These are phyloP conservation scores for Ophidiomyces ophidiicola DNA, from an alignment of 2,329 filamentous ascomycete species.

Conservation along the genomic window DNA sequence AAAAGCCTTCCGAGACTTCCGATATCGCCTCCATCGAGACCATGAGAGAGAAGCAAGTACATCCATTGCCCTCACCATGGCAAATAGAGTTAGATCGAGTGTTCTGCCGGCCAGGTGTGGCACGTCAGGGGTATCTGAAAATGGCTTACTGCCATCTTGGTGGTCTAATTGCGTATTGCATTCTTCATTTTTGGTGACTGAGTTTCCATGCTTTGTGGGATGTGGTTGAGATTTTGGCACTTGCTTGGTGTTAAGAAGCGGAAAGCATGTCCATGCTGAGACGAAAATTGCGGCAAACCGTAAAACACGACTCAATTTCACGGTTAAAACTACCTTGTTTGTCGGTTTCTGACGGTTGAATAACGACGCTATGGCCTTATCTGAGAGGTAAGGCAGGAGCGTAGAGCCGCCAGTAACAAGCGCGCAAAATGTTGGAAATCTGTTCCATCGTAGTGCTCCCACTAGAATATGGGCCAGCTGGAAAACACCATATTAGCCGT, in stretches of 20 bases:
- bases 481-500: slow-evolving; percentile 4
- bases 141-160: not conserved
- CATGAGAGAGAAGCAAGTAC: slow-evolving; percentile 56
- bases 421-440: slow-evolving; percentile 43
- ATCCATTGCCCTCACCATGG: slow-evolving; percentile 58
- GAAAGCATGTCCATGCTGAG: slow-evolving; percentile 40
- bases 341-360: slow-evolving; percentile 8
- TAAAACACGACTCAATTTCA: slow-evolving; percentile 13
- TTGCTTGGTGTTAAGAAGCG: slow-evolving; percentile 35
- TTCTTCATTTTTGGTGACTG: slow-evolving; percentile 3
- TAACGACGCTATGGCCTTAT: slow-evolving; percentile 5
- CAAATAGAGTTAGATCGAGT: slow-evolving; percentile 71
- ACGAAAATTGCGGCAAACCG: slow-evolving; percentile 37
- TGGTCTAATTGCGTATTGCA: not conserved
- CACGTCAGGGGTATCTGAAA: slow-evolving; percentile 7
- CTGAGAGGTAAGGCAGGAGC: slow-evolving; percentile 28
- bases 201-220: slow-evolving; percentile 5
- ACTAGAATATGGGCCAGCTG: slow-evolving; percentile 32
- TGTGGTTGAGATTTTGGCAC: slow-evolving; percentile 10
- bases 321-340: slow-evolving; percentile 6
- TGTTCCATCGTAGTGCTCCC: slow-evolving; percentile 33
- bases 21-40: slow-evolving; percentile 36
- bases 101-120: slow-evolving; percentile 54
- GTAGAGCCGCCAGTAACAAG: slow-evolving; percentile 42
- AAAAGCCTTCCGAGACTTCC: slow-evolving; percentile 22